A percentile compares a stretch with the other conserved stretches of the same genome.
phyloP scores from a whole-genome alignment of 768 basidiomycete genomes.

The Panaeolus cyanescens region DNA sequence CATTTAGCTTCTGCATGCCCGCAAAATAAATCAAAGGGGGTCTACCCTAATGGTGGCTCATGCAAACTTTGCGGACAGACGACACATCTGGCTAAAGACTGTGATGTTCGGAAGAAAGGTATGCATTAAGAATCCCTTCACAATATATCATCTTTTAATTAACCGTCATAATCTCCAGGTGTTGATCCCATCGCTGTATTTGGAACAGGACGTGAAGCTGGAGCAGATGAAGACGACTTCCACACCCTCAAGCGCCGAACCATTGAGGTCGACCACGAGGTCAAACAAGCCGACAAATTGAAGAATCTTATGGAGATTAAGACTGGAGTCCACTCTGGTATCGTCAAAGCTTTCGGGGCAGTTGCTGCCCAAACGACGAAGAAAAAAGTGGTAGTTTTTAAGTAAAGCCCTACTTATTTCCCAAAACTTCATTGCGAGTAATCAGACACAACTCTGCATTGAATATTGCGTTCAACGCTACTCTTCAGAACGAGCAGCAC shows the following conservation, averaged over 20 bases:
- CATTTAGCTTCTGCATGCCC: slow-evolving; percentile 87
- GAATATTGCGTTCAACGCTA: too few species aligned
- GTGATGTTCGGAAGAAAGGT: slow-evolving; percentile 66
- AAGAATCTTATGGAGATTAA: slow-evolving; percentile 44
- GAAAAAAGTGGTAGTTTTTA: slow-evolving; percentile 40
- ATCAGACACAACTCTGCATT: too few species aligned
- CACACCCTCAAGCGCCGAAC: slow-evolving; percentile 73
- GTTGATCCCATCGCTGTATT: slow-evolving; percentile 35
- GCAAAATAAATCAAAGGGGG: slow-evolving; percentile 73
- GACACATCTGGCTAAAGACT: slow-evolving; percentile 85
- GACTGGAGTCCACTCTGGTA: slow-evolving; percentile 44
- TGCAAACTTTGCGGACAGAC: slow-evolving; percentile 90
- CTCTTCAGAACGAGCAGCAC: neutral
- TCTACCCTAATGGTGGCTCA: slow-evolving; percentile 89
- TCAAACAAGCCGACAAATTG: slow-evolving; percentile 46
- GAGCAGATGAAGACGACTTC: slow-evolving; percentile 96
- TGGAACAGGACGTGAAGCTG: slow-evolving; percentile 55
- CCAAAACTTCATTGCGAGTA: too few species aligned
- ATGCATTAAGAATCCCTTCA: slow-evolving; percentile 13
- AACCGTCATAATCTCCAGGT: slow-evolving; percentile 3
- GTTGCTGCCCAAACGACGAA: slow-evolving; percentile 30
- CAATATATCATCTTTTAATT: neutral
- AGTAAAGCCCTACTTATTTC: slow-evolving; percentile 3
- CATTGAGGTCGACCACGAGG: slow-evolving; percentile 60
- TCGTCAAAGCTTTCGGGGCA: slow-evolving; percentile 35